Base-by-base conservation (phyloP, 2,329 filamentous ascomycete species). In the Ophiosphaerella herpotricha region DNA sequence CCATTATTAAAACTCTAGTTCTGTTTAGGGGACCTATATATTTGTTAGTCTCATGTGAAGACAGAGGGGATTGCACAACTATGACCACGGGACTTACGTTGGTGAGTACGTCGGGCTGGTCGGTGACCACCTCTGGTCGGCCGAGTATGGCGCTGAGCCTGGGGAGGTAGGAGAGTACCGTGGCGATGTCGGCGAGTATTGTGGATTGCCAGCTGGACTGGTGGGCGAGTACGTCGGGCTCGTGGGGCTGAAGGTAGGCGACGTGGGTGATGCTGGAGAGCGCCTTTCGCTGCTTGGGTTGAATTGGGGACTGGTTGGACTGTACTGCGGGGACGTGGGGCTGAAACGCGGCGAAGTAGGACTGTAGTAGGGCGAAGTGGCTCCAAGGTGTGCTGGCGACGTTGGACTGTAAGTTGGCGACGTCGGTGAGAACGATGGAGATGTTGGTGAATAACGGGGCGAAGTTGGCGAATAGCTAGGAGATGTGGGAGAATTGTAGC, bases 271-370 rank as follows among this genome's bases (percentile, higher is more conserved):
- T 73, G 87, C 88, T 4, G 79, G 62, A 36, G 60, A 56, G 29
- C 65, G 65, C 5, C 80, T n/a, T 80, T 84, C 55, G 26, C 68
- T 85, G 82, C 29, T 82, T 79, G 74, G 66, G 72, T 78, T 61
- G 79, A 83, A 60, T 79, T 71, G 64, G n/a, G 72, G 86, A 43
- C 83, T 87, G 3, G 85, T 84, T n/a, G 86, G 86, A 65, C 85
- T 88, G 47, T 60, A 74, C 43, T 78, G 73, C 21, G 77, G 77
- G 51, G 80, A 84, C 33, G 79, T 81, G 18, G 81, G 80, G 31
- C 80, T 83, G 64, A 82, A 84, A 68, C 80, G 67, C 7, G 73
- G 73, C 26, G 72, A 73, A 2, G 80, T 82, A 14, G 82, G 82
- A 44, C 80, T 83, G 62, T 83, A 85, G 56, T 77, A 80, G 18